Evolutionary conservation across 2,329 filamentous ascomycete species (phyloP), one percentile per base, ranked within the genome.

Genomic region (Penicillium sp.): DNA sequence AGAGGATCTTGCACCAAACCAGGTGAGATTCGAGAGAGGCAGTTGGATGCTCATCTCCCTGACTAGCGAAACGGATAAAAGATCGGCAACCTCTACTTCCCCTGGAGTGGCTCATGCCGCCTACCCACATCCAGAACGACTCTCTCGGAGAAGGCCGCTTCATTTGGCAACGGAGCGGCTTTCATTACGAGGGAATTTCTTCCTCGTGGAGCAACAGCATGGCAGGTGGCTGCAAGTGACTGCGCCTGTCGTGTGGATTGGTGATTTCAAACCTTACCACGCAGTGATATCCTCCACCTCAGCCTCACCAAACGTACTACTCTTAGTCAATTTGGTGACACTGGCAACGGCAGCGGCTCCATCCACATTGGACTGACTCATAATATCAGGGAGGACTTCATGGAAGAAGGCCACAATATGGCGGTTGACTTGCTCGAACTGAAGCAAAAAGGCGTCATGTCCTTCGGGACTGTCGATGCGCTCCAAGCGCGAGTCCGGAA

Each of bases 251-350:
- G 34, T 41, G 38, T 48, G 28, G 36, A 39, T 33, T 13, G 9
- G 45, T 36, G 34, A 37, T 26, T 27, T 49, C 39, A 34, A 18
- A 7, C 29, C 54, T 70, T 80, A 96, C 90, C 90, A 96, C 24
- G 89, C 90, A 32, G 90, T 95, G 59, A 96, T 95, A 65, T 97
- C 93, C 51, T 91, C 91, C 18, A 96, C 89, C 71, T 97, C 93
- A 1, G 89, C 90, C 72, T 97, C 90, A 12, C 91, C 90, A 74
- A 96, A 95, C 0, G 88, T 93, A 70, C 90, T 95, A 47, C 81
- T 90, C 75, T 95, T 95, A 13, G 81, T 88, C 53, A 90, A 69
- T 59, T 81, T 73, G 12, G 82, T 83, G 52, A 78, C 72, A 34
- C 71, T 72, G 43, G 78, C 76, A 5, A 82, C 76, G 50, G 76